Evolutionary conservation across 1,139 yeast genomes (phyloP), one percentile per base, ranked within the genome.

Genomic region (Suhomyces kunorum): DNA sequence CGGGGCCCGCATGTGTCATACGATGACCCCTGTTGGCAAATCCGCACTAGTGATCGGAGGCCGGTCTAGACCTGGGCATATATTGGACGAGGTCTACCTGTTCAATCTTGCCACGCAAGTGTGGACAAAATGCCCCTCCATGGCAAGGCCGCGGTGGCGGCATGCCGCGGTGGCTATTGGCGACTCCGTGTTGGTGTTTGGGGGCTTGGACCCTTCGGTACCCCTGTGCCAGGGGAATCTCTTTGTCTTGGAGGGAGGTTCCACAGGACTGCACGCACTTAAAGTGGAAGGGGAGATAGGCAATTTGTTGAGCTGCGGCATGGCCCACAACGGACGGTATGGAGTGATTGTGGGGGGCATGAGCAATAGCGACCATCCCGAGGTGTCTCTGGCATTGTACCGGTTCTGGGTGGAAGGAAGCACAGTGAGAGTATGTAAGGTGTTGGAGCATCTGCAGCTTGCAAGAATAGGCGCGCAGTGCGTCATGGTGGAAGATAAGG

Each of bases 331-430:
- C 39, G 55, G 54, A 1, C 38, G 45, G 3, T 47, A 36, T 9
- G 87, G 87, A 1, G 64, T 67, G 29, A 52, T 83, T 7, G 54
- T 72, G 12, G 89, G 89, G 5, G 89, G 90, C 1, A 66, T 74
- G 63, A 46, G 50, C 5, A 56, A 63, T n/a, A 53, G 56, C 8
- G 54, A 48, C 13, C 38, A 49, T 8, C 76, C 76, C 1, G 38
- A 37, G 2, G 64, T 76, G n/a, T 66, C 58, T 42, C 50, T 59
- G 16, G 54, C 52, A 2, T 40, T 76, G 12, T 73, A 65, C 48
- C 46, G 47, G 27, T 74, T 78, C 44, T 36, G 46, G 0, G 32
- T 72, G 16, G 28, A 23, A 5, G 53, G 42, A 0, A 29, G 26
- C 19, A 28, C 17, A 5, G 43, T 60, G 1, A 28, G 25, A 5